Evolutionary conservation across 2,329 filamentous ascomycete species (phyloP), one percentile per base, ranked within the genome.

Genomic region (Monosporascus sp.): DNA sequence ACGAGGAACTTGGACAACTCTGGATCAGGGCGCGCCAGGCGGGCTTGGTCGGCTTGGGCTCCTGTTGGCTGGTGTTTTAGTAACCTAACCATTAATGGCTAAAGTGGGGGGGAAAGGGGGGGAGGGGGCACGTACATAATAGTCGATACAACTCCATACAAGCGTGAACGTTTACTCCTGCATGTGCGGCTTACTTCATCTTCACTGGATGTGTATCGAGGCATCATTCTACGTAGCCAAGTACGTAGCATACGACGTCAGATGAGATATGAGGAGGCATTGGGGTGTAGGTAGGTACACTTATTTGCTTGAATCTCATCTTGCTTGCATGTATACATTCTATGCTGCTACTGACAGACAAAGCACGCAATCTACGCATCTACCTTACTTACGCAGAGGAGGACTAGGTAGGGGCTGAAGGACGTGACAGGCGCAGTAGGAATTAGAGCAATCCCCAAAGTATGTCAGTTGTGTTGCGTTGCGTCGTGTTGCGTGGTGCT

Each of bases 171-270:
- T 44, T 44, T 44, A 20, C 41, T 44, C 41, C 22, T 44, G 43
- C 20, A 46, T 46, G 24, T 46, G 43, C 14, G 31, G 31, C 56
- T 57, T 59, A 55, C 55, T 60, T 56, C 56, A 48, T 56, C 48
- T 58, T 54, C 56, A 53, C 56, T 51, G 48, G 56, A 59, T 58
- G 59, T 60, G 53, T 54, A 57, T 61, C 54, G 56, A 61, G n/a
- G 20, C 20, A 40, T 26, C 56, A 60, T 67, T 66, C 31, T 35
- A 35, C 52, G 44, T n/a, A 40, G 52, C 51, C 52, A 52, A 53
- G 51, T 52, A 58, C 47, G 45, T 51, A 48, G 52, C 11, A 52
- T 53, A 51, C 54, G 38, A 53, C 58, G 56, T 56, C 50, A 60
- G 58, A 55, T 54, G 55, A 58, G 54, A 46, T 59, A 43, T 51